Evolutionary conservation across 2,329 filamentous ascomycete species (phyloP), one percentile per base, ranked within the genome.

Genomic region (Nothomitra cinnamomea): DNA sequence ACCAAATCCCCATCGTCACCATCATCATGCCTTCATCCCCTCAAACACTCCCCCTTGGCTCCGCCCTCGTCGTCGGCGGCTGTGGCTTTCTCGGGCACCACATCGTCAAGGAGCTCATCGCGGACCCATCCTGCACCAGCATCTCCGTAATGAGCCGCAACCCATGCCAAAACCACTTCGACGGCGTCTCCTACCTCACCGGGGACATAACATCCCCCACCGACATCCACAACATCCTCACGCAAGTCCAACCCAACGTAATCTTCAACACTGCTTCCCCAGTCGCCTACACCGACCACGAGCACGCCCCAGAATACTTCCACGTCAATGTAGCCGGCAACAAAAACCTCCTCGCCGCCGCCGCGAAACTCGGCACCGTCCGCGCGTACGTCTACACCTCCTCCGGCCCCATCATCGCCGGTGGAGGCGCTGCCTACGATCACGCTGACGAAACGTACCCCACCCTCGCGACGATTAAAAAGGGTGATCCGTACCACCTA

Each of bases 321-420:
- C 82, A 81, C 65, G 85, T 96, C 64, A 98, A 96, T 66, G 82
- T 95, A 52, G 82, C 87, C 51, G 90, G 90, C 52, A 95, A 90
- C 13, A 74, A 74, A 58, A 81, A 84, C 59, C 77, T 95, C 50
- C 72, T 96, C 54, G 78, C 82, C 36, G 86, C 85, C 15, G 84
- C 84, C 60, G 76, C 77, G 63, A 72, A 77, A 59, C 75, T 67
- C 13, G 66, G 76, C 40, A 82, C 77, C 57, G 28, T 32, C 28
- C 86, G 82, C 68, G 85, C 79, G 0, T 79, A 96, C 58, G 85
- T 96, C 49, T 95, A 90, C 69, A 96, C 90, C 17, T 90, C 85
- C 66, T 90, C 85, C 53, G 85, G 86, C 52, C 94, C 87, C 56
- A 83, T 95, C 57, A 74, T 95, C 58, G 83, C 85, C 64, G 88